These are phyloP conservation scores for Candida ovalis DNA, from an alignment of 805 yeast genomes.

Conservation along the genomic window DNA sequence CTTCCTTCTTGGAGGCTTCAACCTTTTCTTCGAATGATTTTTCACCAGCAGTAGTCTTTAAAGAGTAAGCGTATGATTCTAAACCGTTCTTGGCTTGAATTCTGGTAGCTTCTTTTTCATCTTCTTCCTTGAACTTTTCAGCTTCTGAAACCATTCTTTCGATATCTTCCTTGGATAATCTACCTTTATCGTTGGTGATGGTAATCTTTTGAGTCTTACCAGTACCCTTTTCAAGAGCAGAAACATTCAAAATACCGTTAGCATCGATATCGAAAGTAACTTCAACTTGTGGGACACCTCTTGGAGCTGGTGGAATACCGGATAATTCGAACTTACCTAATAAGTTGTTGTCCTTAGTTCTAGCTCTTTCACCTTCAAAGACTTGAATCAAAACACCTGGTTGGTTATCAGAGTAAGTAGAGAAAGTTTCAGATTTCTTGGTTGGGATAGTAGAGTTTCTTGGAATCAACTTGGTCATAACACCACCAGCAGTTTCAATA, in stretches of 20 bases:
- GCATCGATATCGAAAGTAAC: conserved; percentile 96
- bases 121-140: conserved; percentile 95
- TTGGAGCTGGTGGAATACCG: conserved; percentile 94
- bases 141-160: conserved; percentile 98
- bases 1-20: conserved; percentile 43
- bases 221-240: conserved; percentile 97
- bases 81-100: conserved; percentile 91
- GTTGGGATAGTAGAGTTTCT: conserved; percentile 97
- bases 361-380: conserved; percentile 99
- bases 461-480: conserved; percentile 85
- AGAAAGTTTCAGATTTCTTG: conserved; percentile 93
- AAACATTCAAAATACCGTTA: conserved; percentile 84
- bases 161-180: conserved; percentile 95
- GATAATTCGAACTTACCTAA: conserved; percentile 94
- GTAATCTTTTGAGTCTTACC: conserved; percentile 97
- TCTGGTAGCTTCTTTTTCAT: conserved; percentile 91
- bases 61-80: conserved; percentile 92
- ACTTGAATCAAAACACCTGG: conserved; percentile 96
- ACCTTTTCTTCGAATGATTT: conserved; percentile 77
- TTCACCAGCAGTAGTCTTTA: conserved; percentile 78
- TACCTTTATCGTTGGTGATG: conserved; percentile 98
- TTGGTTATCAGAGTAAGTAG: conserved; percentile 95
- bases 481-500: conserved; percentile 98
- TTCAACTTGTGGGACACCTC: conserved; percentile 92
- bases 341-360: conserved; percentile 95